Percentiles rank a stretch among this genome's conserved stretches.
phyloP scores from a whole-genome alignment of 2,329 filamentous ascomycete species.

The Arthroderma sp. region DNA sequence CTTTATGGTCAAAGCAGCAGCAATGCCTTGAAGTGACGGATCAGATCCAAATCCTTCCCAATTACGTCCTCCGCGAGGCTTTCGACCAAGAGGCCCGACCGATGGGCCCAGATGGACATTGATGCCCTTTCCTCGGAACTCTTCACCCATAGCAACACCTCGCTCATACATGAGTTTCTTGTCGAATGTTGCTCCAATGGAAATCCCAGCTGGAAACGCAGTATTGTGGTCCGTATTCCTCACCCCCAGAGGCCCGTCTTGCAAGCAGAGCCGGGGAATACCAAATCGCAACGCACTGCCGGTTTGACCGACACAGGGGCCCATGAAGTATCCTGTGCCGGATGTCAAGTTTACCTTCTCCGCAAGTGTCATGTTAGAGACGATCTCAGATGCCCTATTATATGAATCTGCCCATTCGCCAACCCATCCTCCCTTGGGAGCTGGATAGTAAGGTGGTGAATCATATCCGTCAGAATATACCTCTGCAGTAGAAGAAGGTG shows the following conservation, averaged over 20 bases:
- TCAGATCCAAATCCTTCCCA: constrained; percentile 66
- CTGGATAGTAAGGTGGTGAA: constrained; percentile 54
- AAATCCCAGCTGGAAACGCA: constrained; percentile 68
- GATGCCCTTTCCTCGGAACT: constrained; percentile 60
- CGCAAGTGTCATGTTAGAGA: constrained; percentile 63
- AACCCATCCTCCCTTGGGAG: constrained; percentile 59
- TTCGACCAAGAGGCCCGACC: constrained; percentile 58
- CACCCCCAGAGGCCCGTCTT: constrained; percentile 59
- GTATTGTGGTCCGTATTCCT: constrained; percentile 62
- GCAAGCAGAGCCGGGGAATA: constrained; percentile 58
- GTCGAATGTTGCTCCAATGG: constrained; percentile 59
- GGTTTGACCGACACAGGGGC: constrained; percentile 61
- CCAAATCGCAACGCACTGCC: constrained; percentile 57
- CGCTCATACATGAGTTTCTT: constrained; percentile 58
- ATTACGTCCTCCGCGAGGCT: constrained; percentile 58
- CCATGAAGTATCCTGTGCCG: constrained; percentile 61
- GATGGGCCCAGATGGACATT: constrained; percentile 58
- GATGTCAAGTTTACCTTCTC: constrained; percentile 69
- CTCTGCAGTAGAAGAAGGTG: not conserved
- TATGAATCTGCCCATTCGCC: constrained; percentile 58
- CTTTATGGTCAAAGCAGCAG: constrained; percentile 39
- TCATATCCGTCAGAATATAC: not conserved
- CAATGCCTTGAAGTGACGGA: constrained; percentile 48
- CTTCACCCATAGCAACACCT: constrained; percentile 54
- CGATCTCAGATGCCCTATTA: constrained; percentile 52